Conservation (phyloP, 306 rosid genomes). For the Glycine soja region DNA sequence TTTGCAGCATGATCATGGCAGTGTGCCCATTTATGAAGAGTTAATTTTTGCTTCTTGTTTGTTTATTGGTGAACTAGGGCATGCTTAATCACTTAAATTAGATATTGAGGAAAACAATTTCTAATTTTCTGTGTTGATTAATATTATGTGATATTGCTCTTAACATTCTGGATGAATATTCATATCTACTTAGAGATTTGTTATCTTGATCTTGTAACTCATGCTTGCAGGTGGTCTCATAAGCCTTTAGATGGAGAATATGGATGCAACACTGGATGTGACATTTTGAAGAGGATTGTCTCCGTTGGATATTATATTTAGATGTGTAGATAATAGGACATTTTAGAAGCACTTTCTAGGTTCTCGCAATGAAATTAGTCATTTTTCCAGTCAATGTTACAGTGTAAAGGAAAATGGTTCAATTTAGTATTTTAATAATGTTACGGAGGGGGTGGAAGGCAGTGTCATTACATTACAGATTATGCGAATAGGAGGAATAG, state of each 20-base stretch:
- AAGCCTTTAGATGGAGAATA: slow-evolving; percentile 28
- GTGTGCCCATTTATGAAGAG: slow-evolving; percentile 5
- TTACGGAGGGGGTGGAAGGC: too few species aligned
- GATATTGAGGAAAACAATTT: neutral
- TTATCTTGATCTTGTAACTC: slow-evolving; percentile 23
- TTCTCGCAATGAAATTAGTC: slow-evolving; percentile 18
- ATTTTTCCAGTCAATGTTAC: slow-evolving; percentile 3
- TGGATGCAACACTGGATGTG: slow-evolving; percentile 36
- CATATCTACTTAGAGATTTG: slow-evolving; percentile 30
- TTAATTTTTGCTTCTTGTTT: slow-evolving; percentile 2
- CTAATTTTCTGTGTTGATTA: neutral
- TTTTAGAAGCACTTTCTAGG: slow-evolving; percentile 37
- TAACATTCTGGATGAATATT: slow-evolving; percentile 14
- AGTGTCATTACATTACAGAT: too few species aligned
- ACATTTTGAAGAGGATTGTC: slow-evolving; percentile 21
- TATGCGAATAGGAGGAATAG: too few species aligned
- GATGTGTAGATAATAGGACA: slow-evolving; percentile 39
- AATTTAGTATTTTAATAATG: too few species aligned
- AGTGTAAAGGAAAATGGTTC: slow-evolving; percentile 24
- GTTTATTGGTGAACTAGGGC: neutral
- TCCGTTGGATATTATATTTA: slow-evolving; percentile 24
- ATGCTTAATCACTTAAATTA: neutral
- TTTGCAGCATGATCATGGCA: slow-evolving; percentile 4
- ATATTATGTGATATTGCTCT: slow-evolving; percentile 9
- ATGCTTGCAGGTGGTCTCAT: slow-evolving; percentile 43